These are phyloP conservation scores for Marchantia polymorpha DNA, from an alignment of 225 moss, liverwort and hornwort species.

Conservation along the genomic window DNA sequence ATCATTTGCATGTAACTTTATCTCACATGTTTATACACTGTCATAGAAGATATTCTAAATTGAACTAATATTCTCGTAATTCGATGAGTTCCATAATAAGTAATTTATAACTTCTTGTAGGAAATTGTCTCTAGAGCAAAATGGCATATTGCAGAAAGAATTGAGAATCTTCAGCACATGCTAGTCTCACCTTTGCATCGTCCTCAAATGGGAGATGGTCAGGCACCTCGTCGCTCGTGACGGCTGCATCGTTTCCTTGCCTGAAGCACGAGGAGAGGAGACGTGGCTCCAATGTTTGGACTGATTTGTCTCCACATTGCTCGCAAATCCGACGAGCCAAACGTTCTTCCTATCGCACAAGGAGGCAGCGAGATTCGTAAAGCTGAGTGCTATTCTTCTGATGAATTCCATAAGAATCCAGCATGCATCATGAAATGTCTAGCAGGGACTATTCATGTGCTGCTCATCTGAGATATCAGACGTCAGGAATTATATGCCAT, in stretches of 20 bases:
- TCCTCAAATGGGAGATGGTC: not conserved
- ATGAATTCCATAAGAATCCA: not conserved
- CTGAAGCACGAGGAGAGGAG: slow-evolving; percentile 81
- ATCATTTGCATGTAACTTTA: no score
- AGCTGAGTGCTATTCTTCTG: not conserved
- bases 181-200: not conserved
- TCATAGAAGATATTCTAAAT: no score
- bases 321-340: slow-evolving; percentile 3
- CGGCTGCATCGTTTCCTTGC: slow-evolving; percentile 85
- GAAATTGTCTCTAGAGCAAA: no score
- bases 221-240: slow-evolving; percentile 83
- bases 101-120: no score
- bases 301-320: slow-evolving; percentile 97
- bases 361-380: no score
- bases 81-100: no score
- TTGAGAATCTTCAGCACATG: not conserved
- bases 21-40: no score
- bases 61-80: no score
- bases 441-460: not conserved
- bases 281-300: slow-evolving; percentile 98
- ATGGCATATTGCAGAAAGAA: not conserved
- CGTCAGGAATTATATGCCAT: not conserved
- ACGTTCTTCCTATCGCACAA: not conserved
- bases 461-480: not conserved
- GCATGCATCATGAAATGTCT: not conserved